A percentile compares a stretch with the other conserved stretches of the same genome.
Conservation (phyloP, 805 yeast species). For the Starmera amethionina region DNA sequence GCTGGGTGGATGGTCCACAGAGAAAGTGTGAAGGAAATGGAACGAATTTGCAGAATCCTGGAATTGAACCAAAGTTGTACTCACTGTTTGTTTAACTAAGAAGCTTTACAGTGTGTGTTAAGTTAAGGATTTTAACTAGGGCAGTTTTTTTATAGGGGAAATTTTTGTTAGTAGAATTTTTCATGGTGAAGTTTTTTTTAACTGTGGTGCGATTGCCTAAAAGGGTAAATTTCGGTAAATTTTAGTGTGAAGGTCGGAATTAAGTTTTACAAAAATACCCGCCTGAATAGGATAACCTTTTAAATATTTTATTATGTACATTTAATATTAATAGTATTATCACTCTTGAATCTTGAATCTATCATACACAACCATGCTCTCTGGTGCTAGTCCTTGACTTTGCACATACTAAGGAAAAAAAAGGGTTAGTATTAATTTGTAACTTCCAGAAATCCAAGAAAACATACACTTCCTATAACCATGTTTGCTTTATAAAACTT, state of each 20-base stretch:
- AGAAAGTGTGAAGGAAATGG: too few relatives aligned
- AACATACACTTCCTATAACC: conserved; percentile 39
- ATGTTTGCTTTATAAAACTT: conserved; percentile 72
- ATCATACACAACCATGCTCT: conserved; percentile 12
- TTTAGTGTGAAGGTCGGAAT: background rate
- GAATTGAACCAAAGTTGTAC: too few relatives aligned
- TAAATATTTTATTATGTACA: too few relatives aligned
- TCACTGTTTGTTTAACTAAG: too few relatives aligned
- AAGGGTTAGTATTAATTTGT: conserved; percentile 6
- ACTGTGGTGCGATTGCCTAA: background rate
- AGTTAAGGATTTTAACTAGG: conserved; percentile 3
- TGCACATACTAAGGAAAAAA: conserved; percentile 12
- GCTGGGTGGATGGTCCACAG: too few relatives aligned
- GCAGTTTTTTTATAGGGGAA: conserved; percentile 1
- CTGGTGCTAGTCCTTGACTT: conserved; percentile 14
- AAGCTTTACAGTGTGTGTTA: conserved; percentile 7
- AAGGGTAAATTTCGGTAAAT: too few relatives aligned
- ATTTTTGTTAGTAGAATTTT: conserved; percentile 7
- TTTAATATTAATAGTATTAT: too few relatives aligned
- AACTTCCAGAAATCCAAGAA: background rate
- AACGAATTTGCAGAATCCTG: too few relatives aligned
- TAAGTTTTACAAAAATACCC: background rate
- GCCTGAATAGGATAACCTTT: background rate
- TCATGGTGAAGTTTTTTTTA: conserved; percentile 10
- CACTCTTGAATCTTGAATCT: conserved; percentile 2